phyloP scores from a whole-genome alignment of 177 flowering plant genomes.

The Vitis hybrid region DNA sequence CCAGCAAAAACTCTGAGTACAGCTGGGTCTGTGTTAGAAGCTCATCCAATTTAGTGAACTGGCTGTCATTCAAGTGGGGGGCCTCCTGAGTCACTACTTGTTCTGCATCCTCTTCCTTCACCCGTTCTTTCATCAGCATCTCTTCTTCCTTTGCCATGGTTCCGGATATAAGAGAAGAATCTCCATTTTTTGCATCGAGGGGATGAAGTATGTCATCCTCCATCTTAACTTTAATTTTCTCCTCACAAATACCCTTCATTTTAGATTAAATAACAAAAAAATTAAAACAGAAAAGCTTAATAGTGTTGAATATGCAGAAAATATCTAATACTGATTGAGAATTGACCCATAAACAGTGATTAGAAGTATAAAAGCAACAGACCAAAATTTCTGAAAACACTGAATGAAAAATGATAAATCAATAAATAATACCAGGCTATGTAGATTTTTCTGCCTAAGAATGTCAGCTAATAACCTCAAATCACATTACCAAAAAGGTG shows the following conservation, averaged over 20 bases:
- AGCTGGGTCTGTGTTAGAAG: slow-evolving; percentile 81
- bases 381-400: too few relatives aligned
- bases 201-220: slow-evolving; percentile 28
- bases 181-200: slow-evolving; percentile 48
- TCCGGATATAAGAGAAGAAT: slow-evolving; percentile 45
- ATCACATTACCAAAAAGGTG: neutral
- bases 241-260: slow-evolving; percentile 29
- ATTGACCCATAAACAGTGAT: too few relatives aligned
- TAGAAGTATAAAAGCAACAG: too few relatives aligned
- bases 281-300: neutral
- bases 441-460: neutral
- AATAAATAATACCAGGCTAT: too few relatives aligned
- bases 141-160: slow-evolving; percentile 72
- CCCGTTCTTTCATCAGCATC: slow-evolving; percentile 50
- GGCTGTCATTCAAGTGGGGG: slow-evolving; percentile 44
- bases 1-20: slow-evolving; percentile 81
- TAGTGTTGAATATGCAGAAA: neutral
- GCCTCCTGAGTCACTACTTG: slow-evolving; percentile 16
- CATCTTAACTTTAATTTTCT: slow-evolving; percentile 15
- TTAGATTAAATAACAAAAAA: slow-evolving; percentile 1
- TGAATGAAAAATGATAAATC: too few relatives aligned
- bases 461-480: neutral
- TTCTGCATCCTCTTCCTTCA: slow-evolving; percentile 45
- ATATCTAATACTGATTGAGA: too few relatives aligned
- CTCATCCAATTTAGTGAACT: slow-evolving; percentile 80